phyloP scores from a whole-genome alignment of 2,329 filamentous ascomycete species.

The Albophoma yamanashiensis region DNA sequence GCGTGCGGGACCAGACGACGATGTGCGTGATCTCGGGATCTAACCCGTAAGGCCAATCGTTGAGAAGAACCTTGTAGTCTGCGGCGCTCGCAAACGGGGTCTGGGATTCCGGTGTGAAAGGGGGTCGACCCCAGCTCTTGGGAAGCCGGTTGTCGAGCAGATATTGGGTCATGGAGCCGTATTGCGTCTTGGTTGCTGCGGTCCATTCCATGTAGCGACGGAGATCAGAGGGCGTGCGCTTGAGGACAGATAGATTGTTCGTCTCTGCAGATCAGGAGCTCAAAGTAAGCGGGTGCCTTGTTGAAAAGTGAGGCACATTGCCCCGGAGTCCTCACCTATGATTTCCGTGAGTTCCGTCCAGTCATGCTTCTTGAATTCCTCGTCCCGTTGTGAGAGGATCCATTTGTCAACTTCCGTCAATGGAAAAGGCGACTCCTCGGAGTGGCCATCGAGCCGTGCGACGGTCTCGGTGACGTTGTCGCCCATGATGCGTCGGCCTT shows the following conservation, averaged over 20 bases:
- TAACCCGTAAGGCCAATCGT: slow-evolving; percentile 92
- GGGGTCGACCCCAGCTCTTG: slow-evolving; percentile 50
- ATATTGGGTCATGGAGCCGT: slow-evolving; percentile 73
- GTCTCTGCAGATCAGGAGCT: slow-evolving; percentile 20
- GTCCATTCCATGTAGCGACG: slow-evolving; percentile 73
- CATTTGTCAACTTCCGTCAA: slow-evolving; percentile 47
- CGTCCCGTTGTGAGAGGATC: slow-evolving; percentile 54
- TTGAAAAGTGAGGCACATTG: neutral
- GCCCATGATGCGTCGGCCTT: slow-evolving; percentile 23
- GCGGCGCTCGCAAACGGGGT: slow-evolving; percentile 41
- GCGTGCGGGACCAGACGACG: slow-evolving; percentile 84
- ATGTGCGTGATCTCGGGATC: slow-evolving; percentile 60
- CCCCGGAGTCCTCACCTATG: slow-evolving; percentile 37
- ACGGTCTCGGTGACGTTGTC: slow-evolving; percentile 19
- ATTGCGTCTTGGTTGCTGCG: slow-evolving; percentile 53
- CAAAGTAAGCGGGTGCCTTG: neutral
- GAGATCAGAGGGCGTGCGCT: slow-evolving; percentile 71
- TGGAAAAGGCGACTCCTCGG: slow-evolving; percentile 42
- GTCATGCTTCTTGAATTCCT: slow-evolving; percentile 56
- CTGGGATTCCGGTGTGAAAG: slow-evolving; percentile 39
- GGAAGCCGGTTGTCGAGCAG: slow-evolving; percentile 63
- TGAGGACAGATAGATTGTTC: slow-evolving; percentile 62
- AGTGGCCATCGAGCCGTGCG: slow-evolving; percentile 2
- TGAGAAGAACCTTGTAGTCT: slow-evolving; percentile 63
- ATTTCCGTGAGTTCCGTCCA: slow-evolving; percentile 66